Evolutionary conservation across 1,139 yeast species (phyloP), one percentile per base, ranked within the genome.

Genomic region (Debaryomycetaceae sp.): DNA sequence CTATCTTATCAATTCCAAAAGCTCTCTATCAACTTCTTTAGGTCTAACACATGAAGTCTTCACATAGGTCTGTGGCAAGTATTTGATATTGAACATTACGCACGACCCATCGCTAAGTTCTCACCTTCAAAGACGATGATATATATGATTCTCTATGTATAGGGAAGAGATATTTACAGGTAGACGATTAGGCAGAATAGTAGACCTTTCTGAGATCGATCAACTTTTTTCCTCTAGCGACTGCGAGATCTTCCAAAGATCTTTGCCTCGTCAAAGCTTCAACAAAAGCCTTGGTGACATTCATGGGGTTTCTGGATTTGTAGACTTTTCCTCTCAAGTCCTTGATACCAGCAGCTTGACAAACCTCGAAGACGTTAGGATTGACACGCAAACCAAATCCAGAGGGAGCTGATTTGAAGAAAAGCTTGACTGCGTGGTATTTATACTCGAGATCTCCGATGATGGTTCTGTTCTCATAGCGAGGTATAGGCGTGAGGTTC

Each of bases 321-420:
- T 87, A 88, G 42, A 93, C 85, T 63, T 91, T 91, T 5, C 96
- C 97, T 56, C 91, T 81, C 56, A 93, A 74, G 69, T 93, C 99
- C 64, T 86, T 87, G 61, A 93, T 90, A 51, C 99, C 99, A 4
- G 95, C 96, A 50, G 93, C 85, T 62, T 87, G 89, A 66, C 98
- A 93, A 49, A 95, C 83, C 68, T 91, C 97, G 59, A 86, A 89
- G 53, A 93, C 85, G 64, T 85, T 82, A 56, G 89, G 95, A 68
- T 91, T 91, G 42, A 91, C 97, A 59, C 98, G 80, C 49, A 93
- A 77, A 33, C 99, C 99, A 53, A 88, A 87, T 54, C 98, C 98
- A 2, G 96, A 85, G 36, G 97, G 95, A 1, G 97, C 93, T 4
- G 96, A 82, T 59, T 91, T 81, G 55, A 93, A 71, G 57, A 84